Conservation (phyloP, 805 yeast species). For the Schizosaccharomyces japonicus region DNA sequence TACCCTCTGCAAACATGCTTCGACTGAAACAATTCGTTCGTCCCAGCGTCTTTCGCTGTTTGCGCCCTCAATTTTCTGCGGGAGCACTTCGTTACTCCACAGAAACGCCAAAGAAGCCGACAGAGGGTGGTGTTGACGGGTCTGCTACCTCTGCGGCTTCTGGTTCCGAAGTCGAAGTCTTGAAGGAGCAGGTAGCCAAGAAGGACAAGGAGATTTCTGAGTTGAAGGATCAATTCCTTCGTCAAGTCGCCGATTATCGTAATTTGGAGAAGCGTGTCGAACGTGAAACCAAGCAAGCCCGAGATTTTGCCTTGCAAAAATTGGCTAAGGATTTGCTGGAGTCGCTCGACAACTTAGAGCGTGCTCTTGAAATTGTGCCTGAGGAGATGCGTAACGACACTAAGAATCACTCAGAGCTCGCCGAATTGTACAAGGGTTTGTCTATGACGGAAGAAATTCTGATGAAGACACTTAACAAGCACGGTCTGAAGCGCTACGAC, state of each 20-base stretch:
- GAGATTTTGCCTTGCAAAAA: constrained; percentile 74
- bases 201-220: constrained; percentile 46
- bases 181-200: constrained; percentile 24
- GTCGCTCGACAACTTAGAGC: constrained; percentile 71
- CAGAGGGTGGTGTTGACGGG: constrained; percentile 7
- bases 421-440: constrained; percentile 65
- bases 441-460: constrained; percentile 71
- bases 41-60: no score
- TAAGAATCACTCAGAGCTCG: constrained; percentile 36
- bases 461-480: constrained; percentile 56
- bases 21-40: no score
- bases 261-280: constrained; percentile 77
- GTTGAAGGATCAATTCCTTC: constrained; percentile 56
- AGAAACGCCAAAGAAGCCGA: constrained; percentile 4
- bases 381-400: constrained; percentile 16
- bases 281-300: constrained; percentile 65
- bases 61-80: no score
- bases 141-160: constrained; percentile 9
- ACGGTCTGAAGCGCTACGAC: constrained; percentile 59
- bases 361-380: constrained; percentile 49
- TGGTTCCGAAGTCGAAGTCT: constrained; percentile 13
- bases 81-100: not conserved
- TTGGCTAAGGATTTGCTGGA: constrained; percentile 77
- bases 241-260: constrained; percentile 79
- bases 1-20: no score